Base-by-base conservation (phyloP, 1,139 yeast species). In the Protomyces lactucae-debilis region DNA sequence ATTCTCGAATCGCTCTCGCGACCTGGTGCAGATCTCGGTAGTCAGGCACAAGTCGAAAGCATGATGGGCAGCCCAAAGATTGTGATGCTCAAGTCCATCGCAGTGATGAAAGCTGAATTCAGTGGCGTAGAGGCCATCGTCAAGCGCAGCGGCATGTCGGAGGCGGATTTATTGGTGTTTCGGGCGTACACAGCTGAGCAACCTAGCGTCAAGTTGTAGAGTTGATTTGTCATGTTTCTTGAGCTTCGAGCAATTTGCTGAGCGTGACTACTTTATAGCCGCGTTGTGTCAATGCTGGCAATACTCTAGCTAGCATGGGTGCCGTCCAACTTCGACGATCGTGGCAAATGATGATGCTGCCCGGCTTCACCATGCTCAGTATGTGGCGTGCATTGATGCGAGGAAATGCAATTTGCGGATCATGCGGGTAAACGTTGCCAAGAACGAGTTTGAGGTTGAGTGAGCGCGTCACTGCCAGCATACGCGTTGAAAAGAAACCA, bases 321-420 rank as follows among this genome's bases (percentile, higher is more conserved):
- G 37, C 40, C 12, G 65, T 55, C 65, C 65, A 61, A 25, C 36
- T 18, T 36, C 65, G 39, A 9, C 65, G 51, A 48, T 61, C 65
- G 53, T 61, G 65, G 21, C 56, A 51, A 23, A 61, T 61, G 56
- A 61, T 39, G 56, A 61, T 61, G n/a, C 52, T 48, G 6, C 65
- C 65, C 3, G 60, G 55, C 1, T 53, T 39, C 6, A 23, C 55
- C 56, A 52, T 61, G 14, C 55, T 23, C 2, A 61, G 56, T 6
- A 61, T 46, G 45, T 61, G 65, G 25, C 46, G 28, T 12, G 65
- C 65, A 55, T 61, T 61, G 56, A 61, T 12, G 39, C 56, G 40
- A 14, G 57, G 37, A 18, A 46, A 55, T 8, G 60, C 52, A 37
- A 61, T 39, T 9, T 55, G 60, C 8, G 65, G 60, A 37, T 61